Percentiles rank a stretch among this genome's conserved stretches.
Conservation (phyloP, 495 filamentous ascomycete genomes). For the Penicillium herquei region DNA sequence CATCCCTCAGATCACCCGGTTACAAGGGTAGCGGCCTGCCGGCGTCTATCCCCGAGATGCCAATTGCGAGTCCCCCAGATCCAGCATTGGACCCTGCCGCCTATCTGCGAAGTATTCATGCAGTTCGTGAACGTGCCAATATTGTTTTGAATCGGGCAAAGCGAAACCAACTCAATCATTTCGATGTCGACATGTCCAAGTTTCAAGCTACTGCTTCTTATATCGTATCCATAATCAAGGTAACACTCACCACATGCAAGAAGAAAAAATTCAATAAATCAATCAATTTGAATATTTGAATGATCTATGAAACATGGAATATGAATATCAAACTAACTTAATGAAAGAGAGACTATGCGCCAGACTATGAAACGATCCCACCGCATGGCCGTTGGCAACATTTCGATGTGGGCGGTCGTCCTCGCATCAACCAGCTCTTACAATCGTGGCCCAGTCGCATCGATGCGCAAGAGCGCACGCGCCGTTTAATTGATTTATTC, state of each 20-base stretch:
- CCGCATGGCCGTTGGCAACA: conserved; percentile 72
- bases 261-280: neutral
- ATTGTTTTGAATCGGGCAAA: conserved; percentile 76
- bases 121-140: conserved; percentile 76
- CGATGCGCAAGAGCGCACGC: conserved; percentile 61
- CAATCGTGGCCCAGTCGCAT: conserved; percentile 60
- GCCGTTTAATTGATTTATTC: conserved; percentile 65
- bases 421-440: conserved; percentile 65
- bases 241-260: conserved; percentile 25
- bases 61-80: conserved; percentile 83
- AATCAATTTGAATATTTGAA: no score
- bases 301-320: neutral
- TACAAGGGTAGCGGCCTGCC: conserved; percentile 42
- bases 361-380: conserved; percentile 79
- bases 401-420: conserved; percentile 66
- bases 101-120: conserved; percentile 86
- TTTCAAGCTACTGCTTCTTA: conserved; percentile 88
- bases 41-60: conserved; percentile 59
- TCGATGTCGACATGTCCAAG: conserved; percentile 86
- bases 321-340: neutral
- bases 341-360: conserved; percentile 77
- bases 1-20: conserved; percentile 54
- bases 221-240: conserved; percentile 96
- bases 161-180: conserved; percentile 78
- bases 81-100: conserved; percentile 86